Conservation (phyloP, 2,329 filamentous ascomycete genomes). For the Paradendryphiella salina region DNA sequence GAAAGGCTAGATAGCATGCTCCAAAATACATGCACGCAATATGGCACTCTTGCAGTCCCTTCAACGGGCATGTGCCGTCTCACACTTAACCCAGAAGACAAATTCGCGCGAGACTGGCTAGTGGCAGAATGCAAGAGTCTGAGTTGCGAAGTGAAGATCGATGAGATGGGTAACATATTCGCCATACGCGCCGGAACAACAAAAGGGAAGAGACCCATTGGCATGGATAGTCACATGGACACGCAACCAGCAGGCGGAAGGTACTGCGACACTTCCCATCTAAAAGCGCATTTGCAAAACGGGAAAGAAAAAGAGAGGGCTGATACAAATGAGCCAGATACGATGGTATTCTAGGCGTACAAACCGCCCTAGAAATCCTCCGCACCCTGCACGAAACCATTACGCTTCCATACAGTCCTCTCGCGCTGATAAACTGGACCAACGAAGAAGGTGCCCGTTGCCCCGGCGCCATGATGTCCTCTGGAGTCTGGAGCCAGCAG, state of each 20-base stretch:
- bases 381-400: conserved; percentile 43
- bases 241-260: conserved; percentile 51
- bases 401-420: conserved; percentile 57
- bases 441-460: conserved; percentile 82
- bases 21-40: conserved; percentile 34
- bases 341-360: conserved; percentile 74
- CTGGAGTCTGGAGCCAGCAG: conserved; percentile 69
- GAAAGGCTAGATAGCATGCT: conserved; percentile 30
- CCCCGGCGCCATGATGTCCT: conserved; percentile 71
- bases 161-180: conserved; percentile 45
- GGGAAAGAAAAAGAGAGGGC: too few relatives aligned
- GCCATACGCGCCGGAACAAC: conserved; percentile 33
- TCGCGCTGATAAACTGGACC: conserved; percentile 76
- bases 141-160: conserved; percentile 40
- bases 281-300: too few relatives aligned
- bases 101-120: conserved; percentile 38
- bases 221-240: conserved; percentile 55
- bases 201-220: conserved; percentile 56
- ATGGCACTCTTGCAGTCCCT: conserved; percentile 30
- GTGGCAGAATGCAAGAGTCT: conserved; percentile 31
- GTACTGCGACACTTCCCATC: background rate
- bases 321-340: conserved; percentile 53
- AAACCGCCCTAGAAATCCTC: conserved; percentile 56
- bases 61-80: conserved; percentile 74
- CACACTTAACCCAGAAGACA: conserved; percentile 53